Evolutionary conservation across 192 early-diverging fungal species (phyloP), one percentile per base, ranked within the genome.

Genomic region (Thoreauomyces humboldtii): DNA sequence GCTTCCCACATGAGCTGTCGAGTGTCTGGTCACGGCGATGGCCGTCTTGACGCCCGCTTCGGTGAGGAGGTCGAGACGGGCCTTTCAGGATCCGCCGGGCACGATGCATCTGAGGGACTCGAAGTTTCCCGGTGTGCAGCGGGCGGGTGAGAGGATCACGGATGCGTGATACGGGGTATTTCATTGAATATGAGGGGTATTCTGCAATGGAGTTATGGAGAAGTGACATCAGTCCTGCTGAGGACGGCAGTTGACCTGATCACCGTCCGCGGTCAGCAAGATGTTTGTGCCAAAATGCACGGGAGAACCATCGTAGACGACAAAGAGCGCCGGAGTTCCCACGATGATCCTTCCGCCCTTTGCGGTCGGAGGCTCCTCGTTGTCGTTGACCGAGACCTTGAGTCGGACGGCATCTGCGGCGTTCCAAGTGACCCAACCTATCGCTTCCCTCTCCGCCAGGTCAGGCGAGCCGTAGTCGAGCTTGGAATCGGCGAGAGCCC

Each of bases 1-100:
- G 91, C 91, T 72, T 88, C 88, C 87, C 87, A 92, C 11, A 84
- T 77, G 46, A 91, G 69, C 44, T 86, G 83, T 47, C 87, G 83
- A 2, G 80, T 77, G 61, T 77, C 61, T 7, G 47, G 9, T 24
- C 0, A 82, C 82, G 35, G 79, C 79, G 28, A 87, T 48, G 15
- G 74, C 80, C 17, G 89, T 72, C 41, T 79, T 84, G 22, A 92
- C 89, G 19, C 86, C 83, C 19, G 80, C 77, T 22, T 72, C 67
- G 42, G 71, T 52, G 7, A 92, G 70, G 19, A 82, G 60, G 28
- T 84, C 77, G 42, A 81, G 61, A 7, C 78, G 79, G 15, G 85
- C 80, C 24, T 70, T 75, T 15, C 78, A 70, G 7, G 77, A 43
- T 48, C 25, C 17, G 6, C 82, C 82, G 0, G 78, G 71, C 15